Evolutionary conservation across 768 basidiomycete species (phyloP).

Genomic region (Lyophyllum shimeji): DNA sequence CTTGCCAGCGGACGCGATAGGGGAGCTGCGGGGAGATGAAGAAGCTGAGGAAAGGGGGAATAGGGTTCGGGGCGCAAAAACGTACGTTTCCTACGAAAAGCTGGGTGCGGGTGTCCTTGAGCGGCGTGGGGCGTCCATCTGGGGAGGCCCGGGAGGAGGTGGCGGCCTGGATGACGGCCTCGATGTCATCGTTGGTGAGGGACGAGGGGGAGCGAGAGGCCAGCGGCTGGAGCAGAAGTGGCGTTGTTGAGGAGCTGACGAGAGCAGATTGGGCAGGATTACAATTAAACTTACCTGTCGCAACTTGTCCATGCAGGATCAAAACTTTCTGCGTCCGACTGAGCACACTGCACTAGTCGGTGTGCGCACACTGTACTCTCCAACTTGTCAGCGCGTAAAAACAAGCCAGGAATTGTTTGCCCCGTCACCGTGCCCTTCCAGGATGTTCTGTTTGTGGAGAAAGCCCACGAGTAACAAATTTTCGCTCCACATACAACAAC

Average conservation of each 20-base stretch:
- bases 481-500: slow-evolving; percentile 18
- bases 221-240: slow-evolving; percentile 8
- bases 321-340: neutral
- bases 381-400: neutral
- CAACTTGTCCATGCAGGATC: slow-evolving; percentile 19
- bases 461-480: slow-evolving; percentile 21
- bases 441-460: slow-evolving; percentile 6
- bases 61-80: slow-evolving; percentile 22
- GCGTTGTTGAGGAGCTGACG: neutral
- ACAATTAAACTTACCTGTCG: slow-evolving; percentile 15
- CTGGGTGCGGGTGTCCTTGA: slow-evolving; percentile 89
- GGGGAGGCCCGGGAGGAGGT: slow-evolving; percentile 62
- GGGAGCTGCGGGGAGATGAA: slow-evolving; percentile 72
- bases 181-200: slow-evolving; percentile 83
- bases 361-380: too few relatives aligned
- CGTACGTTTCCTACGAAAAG: slow-evolving; percentile 95
- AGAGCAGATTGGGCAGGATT: neutral
- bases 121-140: slow-evolving; percentile 45
- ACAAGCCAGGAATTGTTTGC: neutral
- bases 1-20: slow-evolving; percentile 98
- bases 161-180: slow-evolving; percentile 90
- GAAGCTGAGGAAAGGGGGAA: slow-evolving; percentile 7
- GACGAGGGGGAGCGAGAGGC: slow-evolving; percentile 16
- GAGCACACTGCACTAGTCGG: too few relatives aligned
- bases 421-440: neutral